A percentile compares a stretch with the other conserved stretches of the same genome.
These are phyloP conservation scores for Wickerhamomyces sp. DNA, from an alignment of 1,139 yeast genomes.

Conservation along the genomic window DNA sequence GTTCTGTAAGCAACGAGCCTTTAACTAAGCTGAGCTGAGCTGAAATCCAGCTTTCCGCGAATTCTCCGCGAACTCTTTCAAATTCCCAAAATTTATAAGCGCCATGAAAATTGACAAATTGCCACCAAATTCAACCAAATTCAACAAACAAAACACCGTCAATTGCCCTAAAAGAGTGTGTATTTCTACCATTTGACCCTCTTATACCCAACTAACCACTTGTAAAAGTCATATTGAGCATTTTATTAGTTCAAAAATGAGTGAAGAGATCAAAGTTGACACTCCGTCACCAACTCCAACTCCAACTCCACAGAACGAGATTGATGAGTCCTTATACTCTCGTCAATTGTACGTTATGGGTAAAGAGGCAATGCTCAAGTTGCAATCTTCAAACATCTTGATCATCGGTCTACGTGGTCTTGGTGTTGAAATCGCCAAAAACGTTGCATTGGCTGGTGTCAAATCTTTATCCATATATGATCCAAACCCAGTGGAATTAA, in stretches of 20 bases:
- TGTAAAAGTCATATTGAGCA: background rate
- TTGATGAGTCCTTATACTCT: constrained; percentile 92
- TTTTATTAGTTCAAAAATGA: constrained; percentile 10
- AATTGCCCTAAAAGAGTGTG: background rate
- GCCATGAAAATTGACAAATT: background rate
- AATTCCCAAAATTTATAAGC: background rate
- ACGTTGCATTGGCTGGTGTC: constrained; percentile 95
- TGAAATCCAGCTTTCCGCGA: too few species aligned
- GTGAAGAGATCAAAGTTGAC: constrained; percentile 23
- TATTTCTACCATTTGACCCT: too few species aligned
- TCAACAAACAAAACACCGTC: background rate
- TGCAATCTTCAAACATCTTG: constrained; percentile 89
- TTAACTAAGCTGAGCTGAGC: too few species aligned
- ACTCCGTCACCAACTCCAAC: constrained; percentile 19
- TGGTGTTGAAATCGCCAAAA: constrained; percentile 94
- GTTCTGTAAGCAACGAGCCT: background rate
- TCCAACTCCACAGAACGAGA: constrained; percentile 32
- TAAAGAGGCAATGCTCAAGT: constrained; percentile 94
- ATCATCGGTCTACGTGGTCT: constrained; percentile 85
- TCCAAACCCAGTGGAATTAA: constrained; percentile 60
- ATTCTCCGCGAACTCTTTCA: background rate
- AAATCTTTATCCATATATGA: constrained; percentile 87
- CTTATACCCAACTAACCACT: background rate
- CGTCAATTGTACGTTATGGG: constrained; percentile 94
- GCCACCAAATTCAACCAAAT: constrained; percentile 1